phyloP scores from a whole-genome alignment of 1,284 basidiomycete species.

The Boletus mariae region DNA sequence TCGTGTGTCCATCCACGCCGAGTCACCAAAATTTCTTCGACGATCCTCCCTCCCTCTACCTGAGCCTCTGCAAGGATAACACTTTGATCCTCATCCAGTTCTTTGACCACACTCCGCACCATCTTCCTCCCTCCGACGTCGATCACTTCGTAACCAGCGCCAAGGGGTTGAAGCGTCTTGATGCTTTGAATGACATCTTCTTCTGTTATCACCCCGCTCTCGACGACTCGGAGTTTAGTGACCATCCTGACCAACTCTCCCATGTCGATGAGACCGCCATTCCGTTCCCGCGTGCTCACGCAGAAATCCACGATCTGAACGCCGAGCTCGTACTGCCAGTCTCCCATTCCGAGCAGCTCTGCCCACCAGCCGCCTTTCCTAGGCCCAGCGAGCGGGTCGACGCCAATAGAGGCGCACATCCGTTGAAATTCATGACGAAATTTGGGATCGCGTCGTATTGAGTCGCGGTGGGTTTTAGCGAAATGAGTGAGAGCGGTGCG shows the following conservation, averaged over 20 bases:
- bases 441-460: conserved; percentile 81
- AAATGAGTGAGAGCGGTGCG: conserved; percentile 79
- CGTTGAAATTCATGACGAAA: conserved; percentile 93
- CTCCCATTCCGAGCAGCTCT: conserved; percentile 82
- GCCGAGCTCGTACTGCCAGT: conserved; percentile 95
- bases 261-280: conserved; percentile 92
- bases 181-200: conserved; percentile 87
- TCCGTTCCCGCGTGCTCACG: conserved; percentile 81
- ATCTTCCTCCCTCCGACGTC: conserved; percentile 68
- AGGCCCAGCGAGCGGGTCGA: conserved; percentile 90
- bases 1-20: conserved; percentile 76
- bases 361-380: conserved; percentile 87
- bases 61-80: conserved; percentile 73
- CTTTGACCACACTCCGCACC: conserved; percentile 70
- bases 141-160: conserved; percentile 86
- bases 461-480: conserved; percentile 78
- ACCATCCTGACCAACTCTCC: conserved; percentile 81
- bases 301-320: conserved; percentile 98
- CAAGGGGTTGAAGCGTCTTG: conserved; percentile 82
- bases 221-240: conserved; percentile 68
- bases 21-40: conserved; percentile 53
- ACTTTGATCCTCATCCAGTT: conserved; percentile 81
- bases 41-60: conserved; percentile 61
- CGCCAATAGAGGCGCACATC: conserved; percentile 93
- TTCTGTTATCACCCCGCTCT: conserved; percentile 64